phyloP scores from a whole-genome alignment of 768 basidiomycete species.

The Coprinopsis cinerea region DNA sequence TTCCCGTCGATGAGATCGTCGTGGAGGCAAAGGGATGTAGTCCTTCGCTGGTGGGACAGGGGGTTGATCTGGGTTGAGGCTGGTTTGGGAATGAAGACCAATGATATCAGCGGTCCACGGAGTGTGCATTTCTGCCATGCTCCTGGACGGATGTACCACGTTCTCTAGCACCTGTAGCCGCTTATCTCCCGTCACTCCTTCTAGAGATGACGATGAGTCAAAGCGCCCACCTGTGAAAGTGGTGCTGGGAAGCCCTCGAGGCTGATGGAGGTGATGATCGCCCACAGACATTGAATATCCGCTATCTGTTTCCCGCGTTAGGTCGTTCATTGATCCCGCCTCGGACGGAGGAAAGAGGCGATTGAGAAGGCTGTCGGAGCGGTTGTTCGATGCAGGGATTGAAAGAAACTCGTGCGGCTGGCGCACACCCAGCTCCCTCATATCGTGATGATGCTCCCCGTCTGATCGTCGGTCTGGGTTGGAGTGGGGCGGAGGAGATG shows the following conservation, averaged over 20 bases:
- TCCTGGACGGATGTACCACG: constrained; percentile 4
- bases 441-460: neutral
- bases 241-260: neutral
- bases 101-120: constrained; percentile 9
- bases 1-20: neutral
- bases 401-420: neutral
- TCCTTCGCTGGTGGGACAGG: constrained; percentile 7
- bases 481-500: neutral
- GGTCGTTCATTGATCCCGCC: constrained; percentile 7
- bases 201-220: neutral
- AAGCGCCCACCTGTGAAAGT: neutral
- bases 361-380: constrained; percentile 22
- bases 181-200: constrained; percentile 4
- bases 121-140: neutral
- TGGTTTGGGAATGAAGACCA: constrained; percentile 1
- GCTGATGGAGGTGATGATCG: neutral
- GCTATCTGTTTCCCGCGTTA: constrained; percentile 10
- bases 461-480: constrained; percentile 7
- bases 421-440: neutral
- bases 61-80: constrained; percentile 1
- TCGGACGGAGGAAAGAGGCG: constrained; percentile 19
- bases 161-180: constrained; percentile 7
- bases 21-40: neutral
- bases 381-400: constrained; percentile 7
- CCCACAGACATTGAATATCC: constrained; percentile 9